Conservation (phyloP, 257 asterid species). For the Penstemon barbatus region DNA sequence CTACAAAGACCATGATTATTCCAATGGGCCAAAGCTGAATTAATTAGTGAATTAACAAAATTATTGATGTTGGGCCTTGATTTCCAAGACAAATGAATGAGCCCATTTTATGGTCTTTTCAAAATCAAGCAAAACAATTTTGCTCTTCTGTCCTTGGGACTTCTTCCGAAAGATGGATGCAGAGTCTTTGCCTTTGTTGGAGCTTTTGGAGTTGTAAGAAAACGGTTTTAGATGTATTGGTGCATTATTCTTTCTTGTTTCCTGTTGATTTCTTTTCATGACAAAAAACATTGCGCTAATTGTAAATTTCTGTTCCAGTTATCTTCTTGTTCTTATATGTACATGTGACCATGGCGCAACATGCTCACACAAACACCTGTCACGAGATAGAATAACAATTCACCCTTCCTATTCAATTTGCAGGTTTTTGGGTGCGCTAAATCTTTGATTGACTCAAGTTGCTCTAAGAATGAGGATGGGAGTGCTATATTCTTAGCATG, state of each 20-base stretch:
- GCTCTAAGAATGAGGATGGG: slow-evolving; percentile 38
- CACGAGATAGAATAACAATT: background rate
- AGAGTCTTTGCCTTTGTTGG: slow-evolving; percentile 57
- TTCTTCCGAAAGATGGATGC: slow-evolving; percentile 51
- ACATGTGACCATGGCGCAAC: too few relatives aligned
- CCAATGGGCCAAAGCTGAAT: too few relatives aligned
- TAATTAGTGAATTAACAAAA: too few relatives aligned
- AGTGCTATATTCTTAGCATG: slow-evolving; percentile 72
- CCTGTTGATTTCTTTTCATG: slow-evolving; percentile 5
- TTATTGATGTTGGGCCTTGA: too few relatives aligned
- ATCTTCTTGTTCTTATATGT: background rate
- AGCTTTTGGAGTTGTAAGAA: slow-evolving; percentile 60
- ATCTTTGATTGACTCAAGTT: slow-evolving; percentile 45
- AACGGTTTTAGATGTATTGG: slow-evolving; percentile 2
- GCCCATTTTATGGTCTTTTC: too few relatives aligned
- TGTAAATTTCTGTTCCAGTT: background rate
- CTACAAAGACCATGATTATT: too few relatives aligned
- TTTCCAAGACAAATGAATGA: too few relatives aligned
- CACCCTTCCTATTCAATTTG: slow-evolving; percentile 25
- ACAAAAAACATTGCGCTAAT: background rate
- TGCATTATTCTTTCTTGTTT: slow-evolving; percentile 3
- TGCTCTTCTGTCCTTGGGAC: too few relatives aligned
- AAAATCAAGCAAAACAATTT: too few relatives aligned
- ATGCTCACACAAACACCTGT: background rate
- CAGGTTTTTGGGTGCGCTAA: slow-evolving; percentile 67